Percentiles rank a stretch among this genome's conserved stretches.
These are phyloP conservation scores for Phaeoacremonium minimum DNA, from an alignment of 2,329 filamentous ascomycete species.

Conservation along the genomic window DNA sequence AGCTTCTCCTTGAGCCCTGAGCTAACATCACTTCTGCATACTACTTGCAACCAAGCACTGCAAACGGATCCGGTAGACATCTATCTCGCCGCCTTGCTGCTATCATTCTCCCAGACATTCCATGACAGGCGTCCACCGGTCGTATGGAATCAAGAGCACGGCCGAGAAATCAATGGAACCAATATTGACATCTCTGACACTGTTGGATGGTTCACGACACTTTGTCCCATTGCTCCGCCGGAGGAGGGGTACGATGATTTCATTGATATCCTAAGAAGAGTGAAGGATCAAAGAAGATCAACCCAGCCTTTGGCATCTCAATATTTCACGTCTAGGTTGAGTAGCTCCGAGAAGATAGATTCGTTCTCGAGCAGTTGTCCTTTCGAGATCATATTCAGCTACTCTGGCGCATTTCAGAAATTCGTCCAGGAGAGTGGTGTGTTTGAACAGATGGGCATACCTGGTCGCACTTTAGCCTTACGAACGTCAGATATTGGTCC, in stretches of 20 bases:
- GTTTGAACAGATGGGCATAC: slow-evolving; percentile 39
- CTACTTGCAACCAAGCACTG: slow-evolving; percentile 37
- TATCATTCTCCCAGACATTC: slow-evolving; percentile 53
- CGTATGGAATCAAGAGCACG: slow-evolving; percentile 51
- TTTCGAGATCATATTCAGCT: slow-evolving; percentile 57
- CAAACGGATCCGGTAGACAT: slow-evolving; percentile 49
- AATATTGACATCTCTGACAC: slow-evolving; percentile 50
- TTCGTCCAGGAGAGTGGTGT: slow-evolving; percentile 42
- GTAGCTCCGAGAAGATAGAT: too few relatives aligned
- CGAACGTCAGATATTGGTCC: slow-evolving; percentile 38
- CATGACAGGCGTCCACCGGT: slow-evolving; percentile 44
- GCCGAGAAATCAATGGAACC: slow-evolving; percentile 36
- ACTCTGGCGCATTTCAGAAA: slow-evolving; percentile 44
- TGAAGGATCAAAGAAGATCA: slow-evolving; percentile 47
- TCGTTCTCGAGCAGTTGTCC: too few relatives aligned
- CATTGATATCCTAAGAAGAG: slow-evolving; percentile 42
- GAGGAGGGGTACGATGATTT: slow-evolving; percentile 41
- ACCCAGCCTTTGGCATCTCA: slow-evolving; percentile 38
- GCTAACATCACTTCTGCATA: slow-evolving; percentile 35
- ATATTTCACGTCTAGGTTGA: slow-evolving; percentile 49
- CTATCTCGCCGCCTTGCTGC: slow-evolving; percentile 47
- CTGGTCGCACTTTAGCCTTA: slow-evolving; percentile 31
- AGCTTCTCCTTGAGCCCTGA: slow-evolving; percentile 39
- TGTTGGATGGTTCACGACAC: slow-evolving; percentile 56
- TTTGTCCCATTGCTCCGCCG: slow-evolving; percentile 45